Percentiles rank a stretch among this genome's conserved stretches.
Conservation (phyloP, 2,329 filamentous ascomycete species). For the Onygenales sp. region DNA sequence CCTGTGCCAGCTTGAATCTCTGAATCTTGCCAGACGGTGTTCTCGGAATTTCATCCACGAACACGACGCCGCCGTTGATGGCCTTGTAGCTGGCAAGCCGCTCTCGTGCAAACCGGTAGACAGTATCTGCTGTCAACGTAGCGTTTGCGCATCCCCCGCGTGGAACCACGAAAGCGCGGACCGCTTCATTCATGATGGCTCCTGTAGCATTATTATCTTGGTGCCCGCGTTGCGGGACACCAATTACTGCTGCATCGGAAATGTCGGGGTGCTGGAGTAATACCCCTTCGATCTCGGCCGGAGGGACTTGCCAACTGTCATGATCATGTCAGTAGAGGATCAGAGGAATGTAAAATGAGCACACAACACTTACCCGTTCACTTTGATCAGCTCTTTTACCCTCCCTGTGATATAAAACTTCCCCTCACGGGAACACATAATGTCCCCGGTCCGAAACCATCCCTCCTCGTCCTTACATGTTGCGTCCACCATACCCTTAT, state of each 20-base stretch:
- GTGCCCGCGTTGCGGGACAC: conserved; percentile 22
- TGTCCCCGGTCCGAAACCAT: conserved; percentile 48
- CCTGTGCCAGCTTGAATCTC: conserved; percentile 30
- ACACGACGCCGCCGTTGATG: conserved; percentile 38
- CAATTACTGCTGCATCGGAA: conserved; percentile 40
- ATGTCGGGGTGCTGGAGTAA: conserved; percentile 39
- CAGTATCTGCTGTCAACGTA: conserved; percentile 29
- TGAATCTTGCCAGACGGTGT: conserved; percentile 43
- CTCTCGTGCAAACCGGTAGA: conserved; percentile 32
- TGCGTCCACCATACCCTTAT: conserved; percentile 41
- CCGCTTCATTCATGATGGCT: conserved; percentile 23
- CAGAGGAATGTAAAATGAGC: neutral
- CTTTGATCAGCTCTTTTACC: conserved; percentile 45
- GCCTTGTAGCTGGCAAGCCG: conserved; percentile 41
- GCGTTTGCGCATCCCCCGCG: conserved; percentile 10
- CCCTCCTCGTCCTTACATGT: conserved; percentile 38
- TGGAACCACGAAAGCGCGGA: conserved; percentile 39
- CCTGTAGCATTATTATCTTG: neutral
- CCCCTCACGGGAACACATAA: conserved; percentile 34
- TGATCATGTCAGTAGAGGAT: neutral
- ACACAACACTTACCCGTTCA: conserved; percentile 35
- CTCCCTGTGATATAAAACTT: conserved; percentile 48
- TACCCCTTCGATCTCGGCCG: conserved; percentile 40
- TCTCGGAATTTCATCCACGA: conserved; percentile 41
- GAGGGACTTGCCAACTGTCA: conserved; percentile 41